phyloP scores from a whole-genome alignment of 2,329 filamentous ascomycete species.

The Neofusicoccum sp. region DNA sequence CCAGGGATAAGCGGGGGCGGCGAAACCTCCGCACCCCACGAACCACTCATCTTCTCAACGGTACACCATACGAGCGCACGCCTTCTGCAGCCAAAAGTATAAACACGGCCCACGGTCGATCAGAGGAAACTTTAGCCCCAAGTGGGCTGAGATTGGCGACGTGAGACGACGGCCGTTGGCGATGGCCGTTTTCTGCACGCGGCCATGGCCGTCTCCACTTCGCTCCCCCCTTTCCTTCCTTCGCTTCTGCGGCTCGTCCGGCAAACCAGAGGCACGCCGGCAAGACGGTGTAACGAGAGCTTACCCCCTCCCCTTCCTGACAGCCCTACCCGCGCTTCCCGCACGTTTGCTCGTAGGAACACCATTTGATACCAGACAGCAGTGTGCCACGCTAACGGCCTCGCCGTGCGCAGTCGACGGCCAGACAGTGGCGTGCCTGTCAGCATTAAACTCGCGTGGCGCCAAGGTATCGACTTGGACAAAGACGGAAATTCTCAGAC shows the following conservation, averaged over 20 bases:
- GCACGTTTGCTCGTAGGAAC: constrained; percentile 2
- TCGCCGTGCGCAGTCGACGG: constrained; percentile 4
- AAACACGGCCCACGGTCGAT: neutral
- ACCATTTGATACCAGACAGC: neutral
- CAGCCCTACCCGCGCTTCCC: constrained; percentile 13
- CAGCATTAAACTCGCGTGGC: constrained; percentile 2
- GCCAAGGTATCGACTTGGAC: neutral
- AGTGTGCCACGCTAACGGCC: neutral
- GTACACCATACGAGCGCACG: neutral
- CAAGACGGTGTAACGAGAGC: neutral
- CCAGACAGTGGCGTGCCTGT: constrained; percentile 12
- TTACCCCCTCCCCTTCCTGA: neutral
- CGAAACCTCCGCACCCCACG: neutral
- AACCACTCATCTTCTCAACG: neutral
- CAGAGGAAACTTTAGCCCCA: neutral
- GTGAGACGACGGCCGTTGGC: constrained; percentile 3
- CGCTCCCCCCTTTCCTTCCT: neutral
- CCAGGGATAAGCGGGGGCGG: neutral
- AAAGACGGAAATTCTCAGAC: constrained; percentile 2
- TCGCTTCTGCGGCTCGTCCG: neutral
- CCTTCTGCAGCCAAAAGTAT: neutral
- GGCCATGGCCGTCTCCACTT: neutral
- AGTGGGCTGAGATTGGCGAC: neutral
- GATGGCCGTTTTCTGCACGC: constrained; percentile 7
- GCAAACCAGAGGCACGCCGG: neutral